A percentile compares a stretch with the other conserved stretches of the same genome.
These are phyloP conservation scores for Pochonia chlamydosporia DNA, from an alignment of 2,329 filamentous ascomycete species.

Conservation along the genomic window DNA sequence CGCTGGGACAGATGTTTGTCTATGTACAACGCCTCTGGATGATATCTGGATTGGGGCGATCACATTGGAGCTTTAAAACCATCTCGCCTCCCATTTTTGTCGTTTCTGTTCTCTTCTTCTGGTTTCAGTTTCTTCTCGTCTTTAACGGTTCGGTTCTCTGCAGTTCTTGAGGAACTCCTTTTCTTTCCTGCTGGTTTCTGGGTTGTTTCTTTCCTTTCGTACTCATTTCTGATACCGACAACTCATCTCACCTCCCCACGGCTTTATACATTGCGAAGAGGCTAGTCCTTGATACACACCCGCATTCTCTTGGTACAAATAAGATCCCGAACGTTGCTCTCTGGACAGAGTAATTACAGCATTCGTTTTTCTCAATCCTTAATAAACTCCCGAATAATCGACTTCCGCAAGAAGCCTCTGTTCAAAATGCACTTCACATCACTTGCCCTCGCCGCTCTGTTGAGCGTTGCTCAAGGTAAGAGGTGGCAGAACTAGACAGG, in stretches of 20 bases:
- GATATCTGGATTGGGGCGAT: background rate
- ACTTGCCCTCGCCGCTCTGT: slow-evolving; percentile 39
- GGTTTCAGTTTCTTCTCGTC: background rate
- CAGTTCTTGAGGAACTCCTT: background rate
- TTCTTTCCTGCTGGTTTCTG: background rate
- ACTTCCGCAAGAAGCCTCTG: too few relatives aligned
- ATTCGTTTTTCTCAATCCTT: slow-evolving; percentile 6
- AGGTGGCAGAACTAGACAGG: background rate
- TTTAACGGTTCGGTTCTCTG: background rate
- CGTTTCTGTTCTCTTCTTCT: background rate
- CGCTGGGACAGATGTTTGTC: background rate
- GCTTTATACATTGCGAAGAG: slow-evolving; percentile 18
- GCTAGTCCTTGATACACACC: slow-evolving; percentile 38
- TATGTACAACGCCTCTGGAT: background rate
- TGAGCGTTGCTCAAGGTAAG: slow-evolving; percentile 42
- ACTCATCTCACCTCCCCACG: background rate
- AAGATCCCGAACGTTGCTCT: background rate
- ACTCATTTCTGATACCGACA: background rate
- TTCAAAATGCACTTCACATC: slow-evolving; percentile 49
- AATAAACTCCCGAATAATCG: background rate
- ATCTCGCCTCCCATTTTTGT: background rate
- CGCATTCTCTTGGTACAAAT: background rate
- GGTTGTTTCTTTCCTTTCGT: background rate
- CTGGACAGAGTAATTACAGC: slow-evolving; percentile 7
- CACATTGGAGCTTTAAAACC: background rate